These are phyloP conservation scores for Aspergillus persii DNA, from an alignment of 2,329 filamentous ascomycete genomes.

Conservation along the genomic window DNA sequence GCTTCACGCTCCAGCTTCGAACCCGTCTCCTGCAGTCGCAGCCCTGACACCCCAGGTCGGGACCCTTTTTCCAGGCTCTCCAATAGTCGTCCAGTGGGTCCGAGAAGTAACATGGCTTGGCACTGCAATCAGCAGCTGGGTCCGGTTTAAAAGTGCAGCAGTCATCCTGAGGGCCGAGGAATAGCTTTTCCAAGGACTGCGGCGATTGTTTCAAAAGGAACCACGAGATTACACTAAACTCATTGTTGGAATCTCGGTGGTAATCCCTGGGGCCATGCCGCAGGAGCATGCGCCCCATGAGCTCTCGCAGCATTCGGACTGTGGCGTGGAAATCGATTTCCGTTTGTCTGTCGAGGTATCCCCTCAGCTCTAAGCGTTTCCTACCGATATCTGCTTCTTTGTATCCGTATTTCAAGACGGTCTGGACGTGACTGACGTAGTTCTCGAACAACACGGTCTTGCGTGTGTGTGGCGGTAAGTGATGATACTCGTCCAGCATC, in stretches of 20 bases:
- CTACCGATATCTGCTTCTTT: slow-evolving; percentile 27
- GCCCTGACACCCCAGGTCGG: slow-evolving; percentile 21
- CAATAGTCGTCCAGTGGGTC: slow-evolving; percentile 29
- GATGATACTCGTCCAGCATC: slow-evolving; percentile 22
- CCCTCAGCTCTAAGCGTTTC: slow-evolving; percentile 22
- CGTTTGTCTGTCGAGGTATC: slow-evolving; percentile 22
- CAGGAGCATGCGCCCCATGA: slow-evolving; percentile 29
- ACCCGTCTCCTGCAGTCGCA: slow-evolving; percentile 26
- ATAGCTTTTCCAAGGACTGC: slow-evolving; percentile 23
- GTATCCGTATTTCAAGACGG: slow-evolving; percentile 22
- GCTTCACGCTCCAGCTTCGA: slow-evolving; percentile 29
- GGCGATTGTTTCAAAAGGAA: slow-evolving; percentile 28
- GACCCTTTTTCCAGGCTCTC: slow-evolving; percentile 25
- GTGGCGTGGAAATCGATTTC: slow-evolving; percentile 29
- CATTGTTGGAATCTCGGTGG: slow-evolving; percentile 24
- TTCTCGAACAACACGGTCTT: slow-evolving; percentile 15
- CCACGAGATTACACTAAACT: slow-evolving; percentile 28
- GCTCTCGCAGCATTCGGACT: slow-evolving; percentile 29
- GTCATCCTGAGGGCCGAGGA: slow-evolving; percentile 25
- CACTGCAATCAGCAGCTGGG: slow-evolving; percentile 8
- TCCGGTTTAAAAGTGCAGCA: slow-evolving; percentile 25
- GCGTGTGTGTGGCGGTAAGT: slow-evolving; percentile 13
- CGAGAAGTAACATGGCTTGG: slow-evolving; percentile 22
- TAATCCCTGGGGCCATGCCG: slow-evolving; percentile 28
- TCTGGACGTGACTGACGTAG: slow-evolving; percentile 24